phyloP scores from a whole-genome alignment of 208 protist species.

The Trypanosoma rangeli region DNA sequence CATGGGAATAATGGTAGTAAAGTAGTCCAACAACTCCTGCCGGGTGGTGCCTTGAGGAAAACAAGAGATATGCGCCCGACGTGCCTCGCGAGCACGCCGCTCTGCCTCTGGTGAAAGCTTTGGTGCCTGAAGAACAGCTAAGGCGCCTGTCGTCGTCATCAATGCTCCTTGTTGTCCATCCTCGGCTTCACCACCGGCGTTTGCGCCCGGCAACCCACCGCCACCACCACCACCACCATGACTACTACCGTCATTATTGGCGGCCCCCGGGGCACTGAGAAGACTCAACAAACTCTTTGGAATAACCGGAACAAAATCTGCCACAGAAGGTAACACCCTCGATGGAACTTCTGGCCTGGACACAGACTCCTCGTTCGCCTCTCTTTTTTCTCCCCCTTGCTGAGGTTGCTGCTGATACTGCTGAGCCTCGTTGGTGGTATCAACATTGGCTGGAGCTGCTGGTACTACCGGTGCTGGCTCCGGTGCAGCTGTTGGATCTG shows the following conservation, averaged over 20 bases:
- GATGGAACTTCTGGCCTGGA: slow-evolving; percentile 13
- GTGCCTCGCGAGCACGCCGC: slow-evolving; percentile 60
- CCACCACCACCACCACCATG: background rate
- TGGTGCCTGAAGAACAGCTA: slow-evolving; percentile 60
- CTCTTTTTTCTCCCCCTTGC: slow-evolving; percentile 4
- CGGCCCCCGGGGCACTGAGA: slow-evolving; percentile 20
- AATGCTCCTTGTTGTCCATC: slow-evolving; percentile 10
- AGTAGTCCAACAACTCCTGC: slow-evolving; percentile 71
- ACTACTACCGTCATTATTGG: slow-evolving; percentile 9
- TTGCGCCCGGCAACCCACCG: background rate
- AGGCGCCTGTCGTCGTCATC: slow-evolving; percentile 24
- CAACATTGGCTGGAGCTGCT: background rate
- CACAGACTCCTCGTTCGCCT: slow-evolving; percentile 16
- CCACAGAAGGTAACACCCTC: slow-evolving; percentile 56
- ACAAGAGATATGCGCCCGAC: slow-evolving; percentile 79
- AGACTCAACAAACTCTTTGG: slow-evolving; percentile 34
- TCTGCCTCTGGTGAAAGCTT: slow-evolving; percentile 72
- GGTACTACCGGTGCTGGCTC: background rate
- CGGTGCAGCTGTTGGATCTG: background rate
- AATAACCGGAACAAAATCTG: slow-evolving; percentile 67
- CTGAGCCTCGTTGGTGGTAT: background rate
- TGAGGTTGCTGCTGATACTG: slow-evolving; percentile 7
- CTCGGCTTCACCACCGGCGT: background rate
- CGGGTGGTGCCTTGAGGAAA: slow-evolving; percentile 60
- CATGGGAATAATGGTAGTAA: slow-evolving; percentile 63